Percentiles rank a stretch among this genome's conserved stretches.
phyloP scores from a whole-genome alignment of 306 rosid genomes.

The Inga laurina region DNA sequence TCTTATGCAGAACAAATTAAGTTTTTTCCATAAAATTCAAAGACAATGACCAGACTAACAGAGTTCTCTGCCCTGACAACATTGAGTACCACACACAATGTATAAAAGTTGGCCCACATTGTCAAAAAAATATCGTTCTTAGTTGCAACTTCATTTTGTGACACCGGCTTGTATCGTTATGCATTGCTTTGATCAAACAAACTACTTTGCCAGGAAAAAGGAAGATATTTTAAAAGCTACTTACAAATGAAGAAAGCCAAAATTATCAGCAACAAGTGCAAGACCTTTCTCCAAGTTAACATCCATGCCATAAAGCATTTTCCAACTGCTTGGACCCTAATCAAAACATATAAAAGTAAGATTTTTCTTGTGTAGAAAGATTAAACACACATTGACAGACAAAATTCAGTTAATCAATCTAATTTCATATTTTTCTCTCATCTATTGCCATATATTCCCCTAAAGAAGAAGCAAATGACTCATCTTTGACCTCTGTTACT shows the following conservation, averaged over 20 bases:
- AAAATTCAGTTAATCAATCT: neutral
- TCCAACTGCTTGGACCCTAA: slow-evolving; percentile 79
- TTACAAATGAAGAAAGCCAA: slow-evolving; percentile 78
- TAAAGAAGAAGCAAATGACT: neutral
- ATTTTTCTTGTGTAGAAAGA: slow-evolving; percentile 4
- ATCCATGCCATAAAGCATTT: slow-evolving; percentile 98
- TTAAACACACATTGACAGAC: neutral
- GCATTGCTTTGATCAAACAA: neutral
- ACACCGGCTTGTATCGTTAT: neutral
- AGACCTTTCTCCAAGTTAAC: slow-evolving; percentile 72
- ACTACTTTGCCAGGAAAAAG: neutral
- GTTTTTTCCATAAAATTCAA: neutral
- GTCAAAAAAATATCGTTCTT: neutral
- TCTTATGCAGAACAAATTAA: slow-evolving; percentile 1
- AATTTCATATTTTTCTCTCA: neutral
- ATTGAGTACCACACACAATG: neutral
- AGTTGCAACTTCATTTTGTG: neutral
- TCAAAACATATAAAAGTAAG: slow-evolving; percentile 26
- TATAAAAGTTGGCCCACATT: neutral
- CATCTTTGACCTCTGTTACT: neutral
- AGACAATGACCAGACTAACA: neutral
- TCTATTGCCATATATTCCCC: neutral
- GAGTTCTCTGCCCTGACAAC: neutral
- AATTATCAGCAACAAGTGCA: slow-evolving; percentile 83
- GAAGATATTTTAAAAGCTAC: slow-evolving; percentile 32